phyloP scores from a whole-genome alignment of 139 green algal genomes.

The Pedinophyceae sp. region DNA sequence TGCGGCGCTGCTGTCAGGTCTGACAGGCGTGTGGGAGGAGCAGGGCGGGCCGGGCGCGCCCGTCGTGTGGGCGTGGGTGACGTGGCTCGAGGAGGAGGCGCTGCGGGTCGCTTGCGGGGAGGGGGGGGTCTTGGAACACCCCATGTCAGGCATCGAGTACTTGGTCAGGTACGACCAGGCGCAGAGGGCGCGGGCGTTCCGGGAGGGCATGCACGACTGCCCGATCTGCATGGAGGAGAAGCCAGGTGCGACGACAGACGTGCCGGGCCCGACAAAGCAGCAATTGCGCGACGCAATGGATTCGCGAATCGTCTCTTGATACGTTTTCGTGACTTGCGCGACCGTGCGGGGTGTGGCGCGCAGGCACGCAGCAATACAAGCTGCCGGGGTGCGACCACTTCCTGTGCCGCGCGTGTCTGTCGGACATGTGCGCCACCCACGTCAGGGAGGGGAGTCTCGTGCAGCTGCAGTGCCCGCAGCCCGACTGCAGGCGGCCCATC shows the following conservation, averaged over 20 bases:
- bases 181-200: conserved; percentile 13
- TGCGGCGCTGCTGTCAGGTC: no score
- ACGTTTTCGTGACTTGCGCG: neutral
- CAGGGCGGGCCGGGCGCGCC: conserved; percentile 19
- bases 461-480: conserved; percentile 45
- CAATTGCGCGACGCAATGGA: no score
- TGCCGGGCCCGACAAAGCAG: neutral
- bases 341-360: conserved; percentile 30
- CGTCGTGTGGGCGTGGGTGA: conserved; percentile 27
- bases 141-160: neutral
- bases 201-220: conserved; percentile 15
- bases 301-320: neutral
- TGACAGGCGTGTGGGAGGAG: conserved; percentile 26
- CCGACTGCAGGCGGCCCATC: conserved; percentile 33
- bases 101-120: conserved; percentile 15
- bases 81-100: conserved; percentile 28
- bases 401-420: conserved; percentile 58
- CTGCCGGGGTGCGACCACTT: conserved; percentile 44
- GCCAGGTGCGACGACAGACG: neutral
- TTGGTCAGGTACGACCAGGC: conserved; percentile 13
- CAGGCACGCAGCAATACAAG: no score
- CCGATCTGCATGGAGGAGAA: conserved; percentile 50
- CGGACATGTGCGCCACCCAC: conserved; percentile 18
- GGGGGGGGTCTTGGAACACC: conserved; percentile 7
- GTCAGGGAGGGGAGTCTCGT: conserved; percentile 42